A percentile compares a stretch with the other conserved stretches of the same genome.
These are phyloP conservation scores for Baorangia bicolor DNA, from an alignment of 768 basidiomycete genomes.

Conservation along the genomic window DNA sequence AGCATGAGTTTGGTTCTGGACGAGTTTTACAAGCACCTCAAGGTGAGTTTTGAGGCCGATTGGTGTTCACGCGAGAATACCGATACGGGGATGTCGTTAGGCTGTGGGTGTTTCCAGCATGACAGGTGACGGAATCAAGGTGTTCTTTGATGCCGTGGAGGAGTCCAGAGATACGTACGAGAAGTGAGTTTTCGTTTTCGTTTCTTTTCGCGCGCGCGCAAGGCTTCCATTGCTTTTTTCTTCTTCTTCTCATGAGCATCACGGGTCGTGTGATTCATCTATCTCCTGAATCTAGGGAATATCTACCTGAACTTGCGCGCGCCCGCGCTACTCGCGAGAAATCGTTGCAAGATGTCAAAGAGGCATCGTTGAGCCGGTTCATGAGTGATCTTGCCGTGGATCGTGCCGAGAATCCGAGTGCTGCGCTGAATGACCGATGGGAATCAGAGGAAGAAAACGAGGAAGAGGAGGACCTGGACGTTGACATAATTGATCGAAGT, in stretches of 20 bases:
- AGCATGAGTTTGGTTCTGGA: constrained; percentile 98
- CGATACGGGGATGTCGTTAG: constrained; percentile 40
- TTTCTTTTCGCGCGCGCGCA: not conserved
- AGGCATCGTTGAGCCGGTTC: constrained; percentile 73
- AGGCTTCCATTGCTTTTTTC: not conserved
- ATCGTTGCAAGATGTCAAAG: constrained; percentile 62
- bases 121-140: constrained; percentile 91
- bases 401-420: constrained; percentile 59
- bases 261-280: constrained; percentile 6
- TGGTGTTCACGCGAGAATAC: not conserved
- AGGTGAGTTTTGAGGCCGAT: constrained; percentile 46
- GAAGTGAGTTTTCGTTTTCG: constrained; percentile 49
- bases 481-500: constrained; percentile 73
- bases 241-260: not conserved
- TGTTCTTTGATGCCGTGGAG: constrained; percentile 91
- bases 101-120: constrained; percentile 94
- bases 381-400: constrained; percentile 82
- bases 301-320: constrained; percentile 83
- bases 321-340: constrained; percentile 64
- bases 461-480: constrained; percentile 48
- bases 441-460: constrained; percentile 56
- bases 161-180: constrained; percentile 86
- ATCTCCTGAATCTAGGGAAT: constrained; percentile 58
- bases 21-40: constrained; percentile 96
- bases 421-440: constrained; percentile 59